Base-by-base conservation (phyloP, 371 early-diverging fungal species). In the Lichtheimia hyalospora region DNA sequence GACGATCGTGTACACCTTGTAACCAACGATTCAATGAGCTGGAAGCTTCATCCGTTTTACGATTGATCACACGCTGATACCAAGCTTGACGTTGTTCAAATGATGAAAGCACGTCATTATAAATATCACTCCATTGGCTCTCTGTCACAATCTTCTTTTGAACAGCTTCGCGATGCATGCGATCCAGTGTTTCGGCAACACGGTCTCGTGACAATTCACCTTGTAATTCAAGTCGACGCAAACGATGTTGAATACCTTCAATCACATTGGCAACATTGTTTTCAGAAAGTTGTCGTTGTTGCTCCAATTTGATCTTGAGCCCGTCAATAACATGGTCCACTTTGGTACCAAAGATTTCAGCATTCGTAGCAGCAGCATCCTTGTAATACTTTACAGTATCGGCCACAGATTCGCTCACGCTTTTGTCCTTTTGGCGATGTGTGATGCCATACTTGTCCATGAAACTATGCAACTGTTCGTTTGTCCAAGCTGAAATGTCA, bases 151-250 rank as follows among this genome's bases (percentile, higher is more conserved):
- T 63, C 53, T 76, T 79, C 54, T 79, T 62, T 27, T 74, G 68
- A 44, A 68, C 42, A n/a, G 64, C 66, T 15, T 67, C 48, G 13
- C 58, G 61, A 27, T 65, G 66, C 4, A 69, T 55, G 14, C 67
- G 40, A 44, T 74, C 75, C 14, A 79, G 59, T 18, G 68, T 54
- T 18, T 73, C 63, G 15, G 68, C 61, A 5, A 73, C 71, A 27
- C 67, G 66, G 5, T 79, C 80, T n/a, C 68, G 66, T 5, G 74
- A 69, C 15, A 79, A 61, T 27, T 65, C 61, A 13, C 77, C 77
- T 34, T 73, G 74, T 14, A 79, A 55, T 40, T 74, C 73, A 6
- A 76, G 62, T 46, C 68, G 68, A 14, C 69, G 76, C 25, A 79
- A 58, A 16, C 57, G 56, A 41, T 76, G 80, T 20, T 67, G 64